A percentile compares a stretch with the other conserved stretches of the same genome.
These are phyloP conservation scores for Phytophthora fragariaefolia DNA, from an alignment of 352 stramenopile genomes.

Conservation along the genomic window DNA sequence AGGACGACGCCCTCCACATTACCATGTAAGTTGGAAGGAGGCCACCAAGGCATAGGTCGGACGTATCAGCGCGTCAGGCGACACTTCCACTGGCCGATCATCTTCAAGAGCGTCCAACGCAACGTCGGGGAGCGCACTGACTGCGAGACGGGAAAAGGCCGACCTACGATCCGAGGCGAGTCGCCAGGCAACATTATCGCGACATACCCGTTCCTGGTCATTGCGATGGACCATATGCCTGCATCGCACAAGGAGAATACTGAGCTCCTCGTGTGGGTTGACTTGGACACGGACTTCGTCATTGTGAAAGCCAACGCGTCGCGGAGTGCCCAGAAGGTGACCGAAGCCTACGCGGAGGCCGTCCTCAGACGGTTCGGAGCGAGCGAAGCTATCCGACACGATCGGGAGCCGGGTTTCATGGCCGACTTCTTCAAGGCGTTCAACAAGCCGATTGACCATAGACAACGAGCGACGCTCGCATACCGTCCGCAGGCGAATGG, in stretches of 20 bases:
- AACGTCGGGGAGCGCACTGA: not conserved
- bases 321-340: not conserved
- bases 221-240: too few species aligned
- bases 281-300: too few species aligned
- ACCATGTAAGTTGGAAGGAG: not conserved
- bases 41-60: not conserved
- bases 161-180: too few species aligned
- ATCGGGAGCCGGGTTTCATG: not conserved
- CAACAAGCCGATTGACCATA: not conserved
- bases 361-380: not conserved
- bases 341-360: not conserved
- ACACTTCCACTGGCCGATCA: not conserved
- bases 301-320: too few species aligned
- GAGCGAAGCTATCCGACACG: not conserved
- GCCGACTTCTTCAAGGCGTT: not conserved
- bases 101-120: not conserved
- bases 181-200: too few species aligned
- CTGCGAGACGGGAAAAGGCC: constrained; percentile 14
- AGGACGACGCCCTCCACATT: not conserved
- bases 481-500: not conserved
- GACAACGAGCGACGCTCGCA: not conserved
- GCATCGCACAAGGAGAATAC: too few species aligned
- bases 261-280: too few species aligned
- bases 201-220: too few species aligned
- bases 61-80: not conserved